These are phyloP conservation scores for Aethionema arabicum DNA, from an alignment of 345 rosid genomes.

Conservation along the genomic window DNA sequence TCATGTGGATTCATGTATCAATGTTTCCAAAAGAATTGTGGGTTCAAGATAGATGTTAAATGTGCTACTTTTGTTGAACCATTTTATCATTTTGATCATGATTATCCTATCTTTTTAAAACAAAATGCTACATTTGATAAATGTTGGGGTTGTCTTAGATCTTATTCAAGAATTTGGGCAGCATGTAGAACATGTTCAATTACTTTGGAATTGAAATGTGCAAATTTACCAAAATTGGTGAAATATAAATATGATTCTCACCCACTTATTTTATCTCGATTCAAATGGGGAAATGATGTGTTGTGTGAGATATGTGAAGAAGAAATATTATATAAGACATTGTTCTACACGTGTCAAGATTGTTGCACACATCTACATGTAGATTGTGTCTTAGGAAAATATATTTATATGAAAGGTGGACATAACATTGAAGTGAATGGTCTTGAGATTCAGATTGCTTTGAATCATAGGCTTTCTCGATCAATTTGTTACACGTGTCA, in stretches of 20 bases:
- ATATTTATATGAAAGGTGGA: not conserved
- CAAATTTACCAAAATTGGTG: not conserved
- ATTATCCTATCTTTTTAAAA: too few species aligned
- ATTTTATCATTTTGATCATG: too few species aligned
- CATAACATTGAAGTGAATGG: constrained; percentile 11
- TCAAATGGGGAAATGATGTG: too few species aligned
- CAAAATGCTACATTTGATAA: too few species aligned
- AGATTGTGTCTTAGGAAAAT: constrained; percentile 1
- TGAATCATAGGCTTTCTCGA: not conserved
- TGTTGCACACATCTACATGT: constrained; percentile 10
- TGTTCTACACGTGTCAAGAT: not conserved
- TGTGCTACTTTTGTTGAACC: constrained; percentile 14
- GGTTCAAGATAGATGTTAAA: too few species aligned
- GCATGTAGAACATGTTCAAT: not conserved
- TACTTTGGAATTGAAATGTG: not conserved
- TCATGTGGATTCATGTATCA: constrained; percentile 25
- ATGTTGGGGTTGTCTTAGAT: not conserved
- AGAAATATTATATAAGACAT: not conserved
- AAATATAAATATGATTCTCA: too few species aligned
- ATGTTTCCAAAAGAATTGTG: constrained; percentile 3
- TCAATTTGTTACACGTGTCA: constrained; percentile 8
- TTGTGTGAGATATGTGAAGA: constrained; percentile 18
- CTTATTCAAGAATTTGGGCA: not conserved
- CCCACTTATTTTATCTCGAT: not conserved
- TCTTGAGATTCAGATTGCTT: not conserved